Percentiles rank a stretch among this genome's conserved stretches.
phyloP scores from a whole-genome alignment of 1,284 basidiomycete genomes.

The Paramarasmius palmivorus region DNA sequence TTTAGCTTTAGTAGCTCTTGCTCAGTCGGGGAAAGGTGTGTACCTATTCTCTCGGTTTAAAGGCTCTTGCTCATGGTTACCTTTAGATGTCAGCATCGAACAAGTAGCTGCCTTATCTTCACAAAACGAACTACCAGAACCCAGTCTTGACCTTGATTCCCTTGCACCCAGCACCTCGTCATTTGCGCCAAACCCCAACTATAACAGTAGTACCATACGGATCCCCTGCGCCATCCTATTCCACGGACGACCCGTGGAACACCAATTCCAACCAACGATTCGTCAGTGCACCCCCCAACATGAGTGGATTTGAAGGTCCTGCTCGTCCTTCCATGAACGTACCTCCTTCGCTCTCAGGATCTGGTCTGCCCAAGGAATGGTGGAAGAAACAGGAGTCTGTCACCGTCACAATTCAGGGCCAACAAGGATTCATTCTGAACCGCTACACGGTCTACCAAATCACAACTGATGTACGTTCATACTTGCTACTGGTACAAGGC shows the following conservation, averaged over 20 bases:
- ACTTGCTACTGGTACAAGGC: not conserved
- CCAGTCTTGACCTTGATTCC: slow-evolving; percentile 62
- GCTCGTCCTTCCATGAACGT: slow-evolving; percentile 31
- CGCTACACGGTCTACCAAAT: slow-evolving; percentile 82
- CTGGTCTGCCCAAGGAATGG: slow-evolving; percentile 76
- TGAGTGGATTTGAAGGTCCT: slow-evolving; percentile 24
- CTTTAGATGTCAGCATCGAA: slow-evolving; percentile 75
- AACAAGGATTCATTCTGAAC: slow-evolving; percentile 87
- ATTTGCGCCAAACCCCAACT: slow-evolving; percentile 39
- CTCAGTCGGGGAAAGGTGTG: slow-evolving; percentile 78
- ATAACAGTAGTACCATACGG: slow-evolving; percentile 35
- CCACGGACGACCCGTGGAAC: slow-evolving; percentile 76
- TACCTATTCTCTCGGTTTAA: not conserved
- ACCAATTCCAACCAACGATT: slow-evolving; percentile 37
- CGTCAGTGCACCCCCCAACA: slow-evolving; percentile 19
- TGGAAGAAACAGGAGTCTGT: slow-evolving; percentile 82
- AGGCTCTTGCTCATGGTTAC: slow-evolving; percentile 11
- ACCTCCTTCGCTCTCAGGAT: slow-evolving; percentile 63
- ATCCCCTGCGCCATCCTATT: slow-evolving; percentile 47
- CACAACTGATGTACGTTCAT: slow-evolving; percentile 67
- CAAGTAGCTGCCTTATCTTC: slow-evolving; percentile 73
- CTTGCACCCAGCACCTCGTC: slow-evolving; percentile 54
- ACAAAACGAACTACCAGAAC: slow-evolving; percentile 71
- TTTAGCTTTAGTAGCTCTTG: slow-evolving; percentile 81
- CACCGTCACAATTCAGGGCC: slow-evolving; percentile 72